phyloP scores from a whole-genome alignment of 2,329 filamentous ascomycete species.

The Akanthomyces dipterigenus region DNA sequence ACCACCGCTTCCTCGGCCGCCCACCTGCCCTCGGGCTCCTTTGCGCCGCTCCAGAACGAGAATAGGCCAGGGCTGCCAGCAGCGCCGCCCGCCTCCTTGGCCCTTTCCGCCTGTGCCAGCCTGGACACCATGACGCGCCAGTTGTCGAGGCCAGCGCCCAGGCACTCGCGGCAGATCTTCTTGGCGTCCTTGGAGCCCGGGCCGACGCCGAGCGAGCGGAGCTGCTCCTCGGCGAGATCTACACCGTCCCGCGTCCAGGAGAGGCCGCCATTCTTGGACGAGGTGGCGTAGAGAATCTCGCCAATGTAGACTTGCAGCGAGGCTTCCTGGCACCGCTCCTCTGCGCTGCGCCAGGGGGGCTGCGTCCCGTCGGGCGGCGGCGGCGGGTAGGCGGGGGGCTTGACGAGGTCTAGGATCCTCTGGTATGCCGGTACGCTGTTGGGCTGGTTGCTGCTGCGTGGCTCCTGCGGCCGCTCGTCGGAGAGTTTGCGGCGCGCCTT shows the following conservation, averaged over 20 bases:
- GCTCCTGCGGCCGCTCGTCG: conserved; percentile 23
- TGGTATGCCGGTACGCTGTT: conserved; percentile 15
- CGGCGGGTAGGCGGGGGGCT: conserved; percentile 59
- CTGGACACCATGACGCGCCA: conserved; percentile 75
- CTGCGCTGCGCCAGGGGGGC: conserved; percentile 55
- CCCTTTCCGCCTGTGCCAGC: conserved; percentile 48
- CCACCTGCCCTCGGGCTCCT: conserved; percentile 41
- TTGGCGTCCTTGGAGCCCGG: conserved; percentile 22
- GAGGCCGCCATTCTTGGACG: conserved; percentile 60
- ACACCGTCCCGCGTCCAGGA: conserved; percentile 88
- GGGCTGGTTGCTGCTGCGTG: neutral
- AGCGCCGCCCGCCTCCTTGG: conserved; percentile 31
- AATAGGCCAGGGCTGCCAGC: conserved; percentile 24
- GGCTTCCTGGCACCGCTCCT: conserved; percentile 75
- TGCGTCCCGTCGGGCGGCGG: conserved; percentile 64
- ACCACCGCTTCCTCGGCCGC: conserved; percentile 49
- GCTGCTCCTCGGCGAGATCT: conserved; percentile 66
- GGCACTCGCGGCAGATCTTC: conserved; percentile 67
- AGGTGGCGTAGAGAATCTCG: conserved; percentile 76
- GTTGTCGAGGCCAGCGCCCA: conserved; percentile 69
- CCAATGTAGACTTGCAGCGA: conserved; percentile 85
- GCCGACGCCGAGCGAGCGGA: conserved; percentile 36
- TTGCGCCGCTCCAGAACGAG: conserved; percentile 29
- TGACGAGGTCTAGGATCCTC: conserved; percentile 20
- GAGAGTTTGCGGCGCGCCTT: conserved; percentile 63